These are phyloP conservation scores for Cardamine occulta DNA, from an alignment of 345 rosid species.

Conservation along the genomic window DNA sequence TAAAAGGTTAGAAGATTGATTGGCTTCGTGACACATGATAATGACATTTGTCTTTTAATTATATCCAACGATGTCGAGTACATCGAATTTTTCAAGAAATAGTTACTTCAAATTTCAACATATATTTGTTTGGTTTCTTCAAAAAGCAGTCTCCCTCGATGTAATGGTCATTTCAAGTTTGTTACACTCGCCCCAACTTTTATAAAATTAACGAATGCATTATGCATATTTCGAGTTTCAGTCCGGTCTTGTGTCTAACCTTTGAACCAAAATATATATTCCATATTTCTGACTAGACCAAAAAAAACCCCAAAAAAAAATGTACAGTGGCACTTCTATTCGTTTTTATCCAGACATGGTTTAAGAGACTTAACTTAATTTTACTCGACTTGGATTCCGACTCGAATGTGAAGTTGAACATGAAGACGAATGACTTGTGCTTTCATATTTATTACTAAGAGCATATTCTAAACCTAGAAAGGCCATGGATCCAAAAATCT, in stretches of 20 bases:
- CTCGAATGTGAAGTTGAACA: not conserved
- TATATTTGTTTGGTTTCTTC: not conserved
- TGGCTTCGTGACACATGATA: not conserved
- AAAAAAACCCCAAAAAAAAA: too few species aligned
- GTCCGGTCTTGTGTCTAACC: not conserved
- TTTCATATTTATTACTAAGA: too few species aligned
- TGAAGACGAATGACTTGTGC: not conserved
- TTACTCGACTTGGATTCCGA: not conserved
- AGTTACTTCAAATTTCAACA: slow-evolving; percentile 21
- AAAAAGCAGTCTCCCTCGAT: not conserved
- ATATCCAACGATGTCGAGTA: slow-evolving; percentile 21
- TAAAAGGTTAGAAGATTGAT: slow-evolving; percentile 12
- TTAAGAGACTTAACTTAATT: too few species aligned
- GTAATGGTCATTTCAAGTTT: not conserved
- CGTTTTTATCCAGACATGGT: too few species aligned
- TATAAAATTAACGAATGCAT: not conserved
- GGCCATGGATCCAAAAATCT: not conserved
- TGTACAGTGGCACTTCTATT: too few species aligned
- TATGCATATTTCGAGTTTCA: not conserved
- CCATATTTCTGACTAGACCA: too few species aligned
- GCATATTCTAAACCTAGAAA: not conserved
- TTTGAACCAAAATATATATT: not conserved
- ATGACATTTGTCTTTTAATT: not conserved
- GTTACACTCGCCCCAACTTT: not conserved
- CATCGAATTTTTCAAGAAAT: slow-evolving; percentile 6